phyloP scores from a whole-genome alignment of 78 protist species.

The Dictyostelium purpureum region DNA sequence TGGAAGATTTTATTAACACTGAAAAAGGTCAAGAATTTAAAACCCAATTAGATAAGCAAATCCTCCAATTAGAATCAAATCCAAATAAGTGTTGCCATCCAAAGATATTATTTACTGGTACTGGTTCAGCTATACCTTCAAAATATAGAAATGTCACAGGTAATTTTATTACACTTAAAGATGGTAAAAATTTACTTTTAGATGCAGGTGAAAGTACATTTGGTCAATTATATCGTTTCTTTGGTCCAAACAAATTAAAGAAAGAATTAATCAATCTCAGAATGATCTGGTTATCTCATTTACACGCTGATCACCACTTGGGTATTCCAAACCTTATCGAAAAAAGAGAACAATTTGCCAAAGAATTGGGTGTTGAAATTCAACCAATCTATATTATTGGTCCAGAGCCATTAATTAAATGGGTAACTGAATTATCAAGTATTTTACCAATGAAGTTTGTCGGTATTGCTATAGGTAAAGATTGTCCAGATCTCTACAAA shows the following conservation, averaged over 20 bases:
- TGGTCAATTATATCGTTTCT: slow-evolving; percentile 89
- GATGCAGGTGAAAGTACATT: slow-evolving; percentile 97
- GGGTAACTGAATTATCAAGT: slow-evolving; percentile 37
- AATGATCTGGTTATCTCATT: slow-evolving; percentile 94
- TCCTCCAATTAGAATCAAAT: not conserved
- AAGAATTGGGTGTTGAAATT: not conserved
- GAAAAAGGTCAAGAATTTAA: not conserved
- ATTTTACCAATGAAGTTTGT: not conserved
- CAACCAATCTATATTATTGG: slow-evolving; percentile 20
- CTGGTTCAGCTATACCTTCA: slow-evolving; percentile 95
- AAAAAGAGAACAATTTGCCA: slow-evolving; percentile 7
- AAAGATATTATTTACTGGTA: slow-evolving; percentile 91
- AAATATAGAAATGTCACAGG: slow-evolving; percentile 91
- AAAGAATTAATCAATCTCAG: not conserved
- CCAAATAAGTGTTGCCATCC: slow-evolving; percentile 4
- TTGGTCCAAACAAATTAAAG: slow-evolving; percentile 65
- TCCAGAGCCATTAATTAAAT: slow-evolving; percentile 26
- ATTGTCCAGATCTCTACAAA: not conserved
- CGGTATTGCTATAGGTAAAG: not conserved
- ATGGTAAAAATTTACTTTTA: slow-evolving; percentile 60
- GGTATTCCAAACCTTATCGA: slow-evolving; percentile 85
- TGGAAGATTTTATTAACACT: slow-evolving; percentile 3
- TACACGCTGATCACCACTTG: slow-evolving; percentile 98
- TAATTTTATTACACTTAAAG: slow-evolving; percentile 2
- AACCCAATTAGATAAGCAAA: not conserved